Evolutionary conservation across 257 asterid species (phyloP), one percentile per base, ranked within the genome.

Genomic region (Capsicum rhomboideum): DNA sequence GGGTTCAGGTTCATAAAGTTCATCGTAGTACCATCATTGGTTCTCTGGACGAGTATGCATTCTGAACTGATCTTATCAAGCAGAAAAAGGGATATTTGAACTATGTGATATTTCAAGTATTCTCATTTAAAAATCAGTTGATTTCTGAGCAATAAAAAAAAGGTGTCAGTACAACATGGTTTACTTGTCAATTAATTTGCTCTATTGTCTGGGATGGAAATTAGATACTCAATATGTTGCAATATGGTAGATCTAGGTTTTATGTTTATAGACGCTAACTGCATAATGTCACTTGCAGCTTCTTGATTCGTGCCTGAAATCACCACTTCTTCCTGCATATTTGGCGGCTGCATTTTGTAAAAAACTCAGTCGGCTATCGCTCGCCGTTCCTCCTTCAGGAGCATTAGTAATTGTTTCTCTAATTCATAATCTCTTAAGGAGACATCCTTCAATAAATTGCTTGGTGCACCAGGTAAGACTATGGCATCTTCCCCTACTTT

Each of bases 241-340:
- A 74, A 23, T 74, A 44, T 74, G 16, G 56, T 29, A 46, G 58
- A 74, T 74, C 37, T 74, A 8, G 44, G 14, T 46, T 6, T 37
- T 72, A 69, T 72, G 28, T 83, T 55, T 34, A 34, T 46, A 83
- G 58, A 37, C 58, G 20, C 66, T 63, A 44, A 82, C 67, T 66
- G 17, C 67, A 67, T 16, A 78, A 34, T 80, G 85, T 68, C 81
- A 63, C 88, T 53, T 77, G 77, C 97, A 96, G 99, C 98, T 97
- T 83, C 91, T 97, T 83, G 99, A 97, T 88, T 92, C 96, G 17
- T 92, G 98, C 92, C 89, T 97, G 91, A 97, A 93, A 86, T 97
- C 99, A 67, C 90, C 98, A 31, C 97, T 95, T 84, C 97, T 97
- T 88, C 98, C 99, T 12, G 98, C 99, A 20, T 97, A 97, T 90